phyloP scores from a whole-genome alignment of 2,329 filamentous ascomycete genomes.

The Colletotrichum gigasporum region DNA sequence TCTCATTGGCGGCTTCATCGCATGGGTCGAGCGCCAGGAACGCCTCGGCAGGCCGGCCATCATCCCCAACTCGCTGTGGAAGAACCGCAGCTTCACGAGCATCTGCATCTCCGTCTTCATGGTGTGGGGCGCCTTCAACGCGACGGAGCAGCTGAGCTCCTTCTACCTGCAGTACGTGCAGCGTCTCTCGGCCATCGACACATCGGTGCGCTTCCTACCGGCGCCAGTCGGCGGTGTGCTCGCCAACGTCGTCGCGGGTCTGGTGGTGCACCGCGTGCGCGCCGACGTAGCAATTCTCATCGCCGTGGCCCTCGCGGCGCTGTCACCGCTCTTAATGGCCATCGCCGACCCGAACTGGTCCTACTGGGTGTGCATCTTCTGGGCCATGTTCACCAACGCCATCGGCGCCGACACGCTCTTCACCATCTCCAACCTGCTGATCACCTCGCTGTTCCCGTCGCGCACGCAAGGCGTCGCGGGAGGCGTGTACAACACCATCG shows the following conservation, averaged over 20 bases:
- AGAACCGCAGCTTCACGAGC: slow-evolving; percentile 59
- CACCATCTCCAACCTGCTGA: slow-evolving; percentile 63
- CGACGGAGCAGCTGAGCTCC: slow-evolving; percentile 52
- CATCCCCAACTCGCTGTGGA: slow-evolving; percentile 67
- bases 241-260: slow-evolving; percentile 45
- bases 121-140: slow-evolving; percentile 51
- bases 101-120: slow-evolving; percentile 58
- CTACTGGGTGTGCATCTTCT: slow-evolving; percentile 54
- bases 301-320: slow-evolving; percentile 45
- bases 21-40: slow-evolving; percentile 64
- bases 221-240: slow-evolving; percentile 44
- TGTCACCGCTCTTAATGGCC: slow-evolving; percentile 58
- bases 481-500: slow-evolving; percentile 67
- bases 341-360: slow-evolving; percentile 51
- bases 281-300: slow-evolving; percentile 41
- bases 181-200: slow-evolving; percentile 46
- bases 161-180: slow-evolving; percentile 58
- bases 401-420: slow-evolving; percentile 55
- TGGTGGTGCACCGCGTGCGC: slow-evolving; percentile 45
- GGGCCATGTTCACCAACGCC: slow-evolving; percentile 43
- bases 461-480: slow-evolving; percentile 66
- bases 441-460: slow-evolving; percentile 62
- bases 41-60: slow-evolving; percentile 58
- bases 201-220: slow-evolving; percentile 53
- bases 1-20: slow-evolving; percentile 57